Percentiles rank a stretch among this genome's conserved stretches.
These are phyloP conservation scores for Suhomyces vadensis DNA, from an alignment of 805 yeast species.

Conservation along the genomic window DNA sequence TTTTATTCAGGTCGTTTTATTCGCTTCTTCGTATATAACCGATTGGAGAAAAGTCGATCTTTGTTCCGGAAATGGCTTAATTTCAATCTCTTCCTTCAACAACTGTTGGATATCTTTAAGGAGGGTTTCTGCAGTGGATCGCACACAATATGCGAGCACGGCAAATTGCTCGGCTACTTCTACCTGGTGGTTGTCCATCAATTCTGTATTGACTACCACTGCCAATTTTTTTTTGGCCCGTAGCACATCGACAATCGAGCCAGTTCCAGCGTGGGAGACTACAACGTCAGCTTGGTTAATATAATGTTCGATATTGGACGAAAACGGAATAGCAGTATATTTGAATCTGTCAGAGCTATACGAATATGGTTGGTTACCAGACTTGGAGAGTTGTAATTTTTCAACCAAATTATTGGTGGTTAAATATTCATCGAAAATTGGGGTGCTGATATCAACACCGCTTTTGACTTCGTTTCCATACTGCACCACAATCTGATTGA, in stretches of 20 bases:
- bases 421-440: constrained; percentile 21
- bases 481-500: constrained; percentile 50
- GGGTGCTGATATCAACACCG: constrained; percentile 23
- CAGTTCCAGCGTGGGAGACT: constrained; percentile 89
- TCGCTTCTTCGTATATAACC: constrained; percentile 7
- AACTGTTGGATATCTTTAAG: neutral
- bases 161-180: constrained; percentile 57
- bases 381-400: constrained; percentile 10
- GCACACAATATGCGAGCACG: constrained; percentile 6
- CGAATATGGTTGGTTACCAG: neutral
- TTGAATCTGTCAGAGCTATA: neutral
- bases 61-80: constrained; percentile 7
- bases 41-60: constrained; percentile 5
- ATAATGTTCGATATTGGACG: constrained; percentile 28
- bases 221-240: constrained; percentile 57
- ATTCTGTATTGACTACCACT: constrained; percentile 64
- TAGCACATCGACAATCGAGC: constrained; percentile 81
- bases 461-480: constrained; percentile 41
- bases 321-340: constrained; percentile 28
- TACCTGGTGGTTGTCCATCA: constrained; percentile 87
- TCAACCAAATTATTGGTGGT: constrained; percentile 12
- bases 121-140: neutral
- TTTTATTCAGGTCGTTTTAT: neutral
- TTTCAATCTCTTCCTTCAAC: neutral
- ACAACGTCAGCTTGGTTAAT: constrained; percentile 57